Evolutionary conservation across 2,329 filamentous ascomycete genomes (phyloP), one percentile per base, ranked within the genome.

Genomic region (Microdochium bolleyi): DNA sequence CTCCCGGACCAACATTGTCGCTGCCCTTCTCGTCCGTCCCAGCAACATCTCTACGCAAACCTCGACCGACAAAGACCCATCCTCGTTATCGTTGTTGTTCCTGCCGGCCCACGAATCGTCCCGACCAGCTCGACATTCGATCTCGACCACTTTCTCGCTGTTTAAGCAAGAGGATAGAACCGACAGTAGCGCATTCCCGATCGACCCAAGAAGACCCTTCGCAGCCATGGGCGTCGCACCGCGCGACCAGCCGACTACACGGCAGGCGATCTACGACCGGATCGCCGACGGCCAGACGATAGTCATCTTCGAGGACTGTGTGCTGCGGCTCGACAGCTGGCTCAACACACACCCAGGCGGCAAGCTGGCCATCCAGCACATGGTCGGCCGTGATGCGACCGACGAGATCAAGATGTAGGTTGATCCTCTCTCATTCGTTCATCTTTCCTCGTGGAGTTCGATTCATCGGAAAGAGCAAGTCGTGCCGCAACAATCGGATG

Each of bases 311-410:
- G 73, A 83, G 48, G 80, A 78, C 48, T 60, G 70, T 51, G 75
- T 80, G 16, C 68, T 85, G 58, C 71, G 73, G 53, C 74, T 85
- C 37, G 78, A 82, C 59, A 67, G 70, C 46, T 85, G 82, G 82
- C 72, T 84, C 58, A 63, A 75, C 52, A 74, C 68, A 53, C 82
- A 85, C 59, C 82, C 82, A 0, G 82, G 82, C 21, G 82, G 82
- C 30, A 68, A 71, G 14, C 67, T 84, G 24, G 78, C 80, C 21
- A 82, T 84, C 55, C 62, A 79, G 56, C 82, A 85, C 67, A 83
- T 82, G 78, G 76, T 82, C 3, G 79, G 79, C 52, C 73, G 72
- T 64, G 79, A 83, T 66, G 78, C 79, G 24, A 80, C 78, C 21
- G 77, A 81, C 60, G 79, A 83, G 61, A 82, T 82, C 59, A 76